Evolutionary conservation across 306 rosid genomes (phyloP).

Genomic region (Rubus parviflorus): DNA sequence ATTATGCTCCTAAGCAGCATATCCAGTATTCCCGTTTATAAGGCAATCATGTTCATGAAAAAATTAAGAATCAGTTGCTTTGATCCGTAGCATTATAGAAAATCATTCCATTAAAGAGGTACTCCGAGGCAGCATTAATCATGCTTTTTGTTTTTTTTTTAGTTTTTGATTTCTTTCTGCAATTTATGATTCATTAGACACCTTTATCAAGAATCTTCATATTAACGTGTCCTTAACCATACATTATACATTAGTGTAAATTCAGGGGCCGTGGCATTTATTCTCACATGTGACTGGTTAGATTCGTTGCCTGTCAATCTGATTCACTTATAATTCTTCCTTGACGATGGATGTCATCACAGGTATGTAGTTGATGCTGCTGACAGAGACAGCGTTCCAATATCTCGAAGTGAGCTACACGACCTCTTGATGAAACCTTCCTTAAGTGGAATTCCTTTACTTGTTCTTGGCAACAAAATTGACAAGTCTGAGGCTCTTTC

Average conservation of each 20-base stretch:
- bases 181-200: not conserved
- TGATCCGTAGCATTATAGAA: not conserved
- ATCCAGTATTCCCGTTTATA: no score
- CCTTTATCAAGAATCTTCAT: no score
- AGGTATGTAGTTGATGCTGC: slow-evolving; percentile 93
- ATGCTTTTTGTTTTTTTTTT: not conserved
- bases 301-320: slow-evolving; percentile 2
- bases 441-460: slow-evolving; percentile 69
- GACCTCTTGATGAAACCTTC: slow-evolving; percentile 83
- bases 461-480: slow-evolving; percentile 88
- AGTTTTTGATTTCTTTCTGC: not conserved
- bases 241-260: not conserved
- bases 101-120: not conserved
- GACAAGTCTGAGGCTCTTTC: slow-evolving; percentile 96
- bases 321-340: slow-evolving; percentile 2
- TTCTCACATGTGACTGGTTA: slow-evolving; percentile 7
- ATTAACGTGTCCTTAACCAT: not conserved
- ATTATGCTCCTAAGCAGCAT: no score
- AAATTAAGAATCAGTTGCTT: not conserved
- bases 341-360: slow-evolving; percentile 35
- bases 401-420: slow-evolving; percentile 80
- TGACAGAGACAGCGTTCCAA: slow-evolving; percentile 86
- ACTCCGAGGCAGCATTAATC: not conserved
- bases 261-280: not conserved
- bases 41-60: no score